These are phyloP conservation scores for Porodaedalea pini DNA, from an alignment of 1,284 basidiomycete genomes.

Conservation along the genomic window DNA sequence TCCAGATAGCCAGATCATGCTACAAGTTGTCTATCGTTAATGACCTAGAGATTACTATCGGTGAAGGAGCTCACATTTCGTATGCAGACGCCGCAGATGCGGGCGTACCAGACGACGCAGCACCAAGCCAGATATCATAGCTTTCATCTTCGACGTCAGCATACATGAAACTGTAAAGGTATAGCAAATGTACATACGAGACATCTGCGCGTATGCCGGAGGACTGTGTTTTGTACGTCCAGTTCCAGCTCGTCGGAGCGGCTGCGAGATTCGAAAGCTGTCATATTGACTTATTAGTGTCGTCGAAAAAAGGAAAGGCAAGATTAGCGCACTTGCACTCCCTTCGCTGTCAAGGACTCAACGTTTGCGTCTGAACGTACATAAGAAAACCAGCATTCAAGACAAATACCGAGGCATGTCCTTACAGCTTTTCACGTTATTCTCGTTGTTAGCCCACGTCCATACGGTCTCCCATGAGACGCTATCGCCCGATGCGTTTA, in stretches of 20 bases:
- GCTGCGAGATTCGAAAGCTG: constrained; percentile 41
- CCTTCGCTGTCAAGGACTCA: constrained; percentile 41
- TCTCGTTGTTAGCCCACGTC: constrained; percentile 49
- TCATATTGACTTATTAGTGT: not conserved
- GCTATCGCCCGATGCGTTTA: constrained; percentile 37
- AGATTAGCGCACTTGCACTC: constrained; percentile 38
- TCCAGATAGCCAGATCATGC: constrained; percentile 62
- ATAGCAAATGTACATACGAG: constrained; percentile 35
- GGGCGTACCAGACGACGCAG: constrained; percentile 39
- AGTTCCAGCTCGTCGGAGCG: constrained; percentile 50
- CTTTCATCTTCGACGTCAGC: constrained; percentile 25
- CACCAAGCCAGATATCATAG: constrained; percentile 56
- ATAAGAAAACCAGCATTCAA: not conserved
- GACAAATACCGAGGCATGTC: constrained; percentile 5
- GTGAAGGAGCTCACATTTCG: constrained; percentile 38
- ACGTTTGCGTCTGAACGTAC: constrained; percentile 43
- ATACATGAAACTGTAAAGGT: not conserved
- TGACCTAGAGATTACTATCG: not conserved
- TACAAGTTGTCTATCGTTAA: constrained; percentile 22
- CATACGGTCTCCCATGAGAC: constrained; percentile 54
- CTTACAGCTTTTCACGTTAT: constrained; percentile 56
- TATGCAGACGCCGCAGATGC: constrained; percentile 63
- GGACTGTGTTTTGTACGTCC: constrained; percentile 45
- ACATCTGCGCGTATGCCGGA: constrained; percentile 51
- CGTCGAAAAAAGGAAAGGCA: not conserved